A percentile compares a stretch with the other conserved stretches of the same genome.
phyloP scores from a whole-genome alignment of 768 basidiomycete species.

The Boletus barrowsii region DNA sequence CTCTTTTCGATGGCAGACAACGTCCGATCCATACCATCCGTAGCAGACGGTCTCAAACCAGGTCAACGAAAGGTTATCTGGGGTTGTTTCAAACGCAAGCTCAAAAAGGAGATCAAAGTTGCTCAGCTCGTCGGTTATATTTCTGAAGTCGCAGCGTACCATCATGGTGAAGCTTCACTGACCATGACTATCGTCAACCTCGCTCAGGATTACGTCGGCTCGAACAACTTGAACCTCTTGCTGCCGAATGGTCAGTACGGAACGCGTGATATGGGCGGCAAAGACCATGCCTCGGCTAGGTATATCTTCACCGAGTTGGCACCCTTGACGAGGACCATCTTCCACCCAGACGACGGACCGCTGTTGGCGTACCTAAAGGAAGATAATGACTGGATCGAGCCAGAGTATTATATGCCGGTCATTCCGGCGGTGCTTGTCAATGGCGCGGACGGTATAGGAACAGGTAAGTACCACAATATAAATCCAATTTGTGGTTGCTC shows the following conservation, averaged over 20 bases:
- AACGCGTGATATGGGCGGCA: conserved; percentile 89
- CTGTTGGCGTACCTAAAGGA: conserved; percentile 83
- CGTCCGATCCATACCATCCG: conserved; percentile 93
- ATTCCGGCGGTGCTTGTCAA: conserved; percentile 89
- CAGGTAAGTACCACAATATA: conserved; percentile 52
- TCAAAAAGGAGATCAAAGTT: conserved; percentile 92
- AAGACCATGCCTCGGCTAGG: conserved; percentile 94
- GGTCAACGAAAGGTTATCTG: conserved; percentile 97
- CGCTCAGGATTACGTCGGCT: conserved; percentile 92
- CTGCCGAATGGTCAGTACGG: conserved; percentile 92
- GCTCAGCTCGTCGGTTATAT: conserved; percentile 96
- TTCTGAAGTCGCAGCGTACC: conserved; percentile 90
- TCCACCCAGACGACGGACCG: conserved; percentile 81
- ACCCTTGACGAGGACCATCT: conserved; percentile 70
- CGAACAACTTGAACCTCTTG: conserved; percentile 91
- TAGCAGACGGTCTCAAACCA: conserved; percentile 93
- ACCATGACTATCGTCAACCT: conserved; percentile 88
- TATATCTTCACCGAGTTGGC: conserved; percentile 89
- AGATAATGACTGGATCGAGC: conserved; percentile 84
- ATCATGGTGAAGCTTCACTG: conserved; percentile 91
- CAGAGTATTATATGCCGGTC: conserved; percentile 91
- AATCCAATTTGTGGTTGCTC: not conserved
- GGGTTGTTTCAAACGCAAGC: conserved; percentile 92
- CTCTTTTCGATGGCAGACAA: conserved; percentile 99
- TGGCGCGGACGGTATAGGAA: conserved; percentile 96